phyloP scores from a whole-genome alignment of 192 early-diverging fungal genomes.

The Backusella luteola region DNA sequence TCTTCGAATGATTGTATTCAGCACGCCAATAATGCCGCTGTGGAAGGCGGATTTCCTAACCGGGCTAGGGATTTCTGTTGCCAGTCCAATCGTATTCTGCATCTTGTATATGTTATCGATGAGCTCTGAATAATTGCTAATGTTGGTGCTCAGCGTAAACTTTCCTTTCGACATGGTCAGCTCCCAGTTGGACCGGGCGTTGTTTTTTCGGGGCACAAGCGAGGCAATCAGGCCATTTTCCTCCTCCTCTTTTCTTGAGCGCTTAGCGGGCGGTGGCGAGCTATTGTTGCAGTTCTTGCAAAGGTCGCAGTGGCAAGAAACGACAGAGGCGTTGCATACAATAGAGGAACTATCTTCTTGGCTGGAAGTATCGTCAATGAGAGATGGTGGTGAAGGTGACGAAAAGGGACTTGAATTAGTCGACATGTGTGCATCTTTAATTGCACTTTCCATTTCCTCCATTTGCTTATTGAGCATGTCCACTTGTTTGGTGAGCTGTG shows the following conservation, averaged over 20 bases:
- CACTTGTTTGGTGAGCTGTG: background rate
- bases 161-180: constrained; percentile 1
- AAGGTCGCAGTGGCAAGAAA: background rate
- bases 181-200: background rate
- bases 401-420: background rate
- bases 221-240: background rate
- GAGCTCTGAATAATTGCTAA: constrained; percentile 3
- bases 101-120: constrained; percentile 6
- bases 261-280: background rate
- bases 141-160: background rate
- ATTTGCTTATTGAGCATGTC: background rate
- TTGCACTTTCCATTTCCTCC: background rate
- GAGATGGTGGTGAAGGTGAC: background rate
- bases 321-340: background rate
- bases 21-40: background rate
- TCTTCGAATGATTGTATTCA: constrained; percentile 2
- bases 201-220: background rate
- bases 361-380: background rate
- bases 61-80: background rate
- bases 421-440: background rate
- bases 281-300: background rate
- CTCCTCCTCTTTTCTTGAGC: background rate
- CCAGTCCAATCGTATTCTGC: background rate
- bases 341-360: constrained; percentile 1
- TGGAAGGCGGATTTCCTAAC: background rate